A percentile compares a stretch with the other conserved stretches of the same genome.
phyloP scores from a whole-genome alignment of 306 rosid genomes.

The Sicyos baderoa region DNA sequence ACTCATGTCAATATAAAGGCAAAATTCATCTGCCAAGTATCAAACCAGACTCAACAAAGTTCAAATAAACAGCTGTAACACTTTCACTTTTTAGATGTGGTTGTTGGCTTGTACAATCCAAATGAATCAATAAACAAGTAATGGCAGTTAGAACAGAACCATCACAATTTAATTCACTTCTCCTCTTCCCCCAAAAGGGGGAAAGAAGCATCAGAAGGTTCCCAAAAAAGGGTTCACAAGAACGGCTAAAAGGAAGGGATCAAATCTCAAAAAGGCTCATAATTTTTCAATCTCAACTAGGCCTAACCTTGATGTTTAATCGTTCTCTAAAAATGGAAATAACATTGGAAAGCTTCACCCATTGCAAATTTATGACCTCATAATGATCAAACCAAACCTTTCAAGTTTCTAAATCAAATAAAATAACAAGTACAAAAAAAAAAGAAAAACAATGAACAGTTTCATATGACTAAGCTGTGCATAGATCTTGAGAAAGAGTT shows the following conservation, averaged over 20 bases:
- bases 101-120: conserved; percentile 6
- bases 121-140: conserved; percentile 6
- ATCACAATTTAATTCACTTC: conserved; percentile 1
- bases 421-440: not conserved
- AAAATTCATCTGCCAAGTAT: not conserved
- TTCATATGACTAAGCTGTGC: not conserved
- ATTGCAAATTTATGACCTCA: no score
- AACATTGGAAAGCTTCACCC: not conserved
- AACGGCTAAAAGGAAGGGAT: not conserved
- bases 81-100: conserved; percentile 13
- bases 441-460: not conserved
- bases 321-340: not conserved
- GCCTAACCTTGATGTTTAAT: conserved; percentile 6
- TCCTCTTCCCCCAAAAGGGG: not conserved
- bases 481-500: conserved; percentile 17
- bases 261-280: not conserved
- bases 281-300: not conserved
- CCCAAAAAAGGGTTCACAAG: not conserved
- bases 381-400: not conserved
- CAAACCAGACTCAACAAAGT: not conserved
- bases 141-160: not conserved
- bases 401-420: not conserved
- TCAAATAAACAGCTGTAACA: not conserved
- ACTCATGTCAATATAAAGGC: not conserved
- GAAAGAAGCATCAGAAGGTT: no score